Evolutionary conservation across 78 protist species (phyloP), one percentile per base, ranked within the genome.

Genomic region (Cyanophora paradoxa): DNA sequence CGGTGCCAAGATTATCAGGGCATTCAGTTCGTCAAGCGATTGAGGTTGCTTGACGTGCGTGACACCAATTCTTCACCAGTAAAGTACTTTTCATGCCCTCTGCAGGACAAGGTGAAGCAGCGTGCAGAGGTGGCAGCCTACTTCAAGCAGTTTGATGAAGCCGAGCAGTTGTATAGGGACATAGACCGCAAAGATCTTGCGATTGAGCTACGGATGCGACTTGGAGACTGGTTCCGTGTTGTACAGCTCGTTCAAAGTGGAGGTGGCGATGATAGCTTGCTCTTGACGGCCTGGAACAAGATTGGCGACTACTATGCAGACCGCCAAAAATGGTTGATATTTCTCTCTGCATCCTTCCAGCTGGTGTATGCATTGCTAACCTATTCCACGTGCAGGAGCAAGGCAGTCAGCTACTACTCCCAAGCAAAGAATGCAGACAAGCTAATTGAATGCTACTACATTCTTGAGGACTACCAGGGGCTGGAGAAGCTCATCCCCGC

Each of bases 151-250:
- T 86, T 84, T 66, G 90, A 84, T 41, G 82, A 76, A 57, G 95
- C 95, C 14, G 90, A 91, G 77, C 19, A 54, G 54, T 0, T 83
- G 39, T 91, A 85, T 77, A 46, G 40, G 26, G 83, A 85, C 36
- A 77, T 87, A 39, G 90, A 91, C 62, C 62, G 92, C 36, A 16
- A 33, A 13, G 95, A 91, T 67, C 77, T 91, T 19, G 92, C 95
- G 30, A 65, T 88, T 37, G 64, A 61, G 17, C 30, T 61, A 42
- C 68, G 68, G 44, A 42, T 42, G 40, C 5, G 6, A 42, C 81
- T 86, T 3, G 94, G 94, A 42, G 90, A 89, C 58, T 85, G 90
- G 94, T 68, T 64, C 78, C 42, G 75, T 26, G 90, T 86, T 4
- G 74, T 85, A 16, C 82, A 74, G 46, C 72, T 82, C 11, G 5